Percentiles rank a stretch among this genome's conserved stretches.
Conservation (phyloP, 1,139 yeast species). For the Yamadazyma triangularis region DNA sequence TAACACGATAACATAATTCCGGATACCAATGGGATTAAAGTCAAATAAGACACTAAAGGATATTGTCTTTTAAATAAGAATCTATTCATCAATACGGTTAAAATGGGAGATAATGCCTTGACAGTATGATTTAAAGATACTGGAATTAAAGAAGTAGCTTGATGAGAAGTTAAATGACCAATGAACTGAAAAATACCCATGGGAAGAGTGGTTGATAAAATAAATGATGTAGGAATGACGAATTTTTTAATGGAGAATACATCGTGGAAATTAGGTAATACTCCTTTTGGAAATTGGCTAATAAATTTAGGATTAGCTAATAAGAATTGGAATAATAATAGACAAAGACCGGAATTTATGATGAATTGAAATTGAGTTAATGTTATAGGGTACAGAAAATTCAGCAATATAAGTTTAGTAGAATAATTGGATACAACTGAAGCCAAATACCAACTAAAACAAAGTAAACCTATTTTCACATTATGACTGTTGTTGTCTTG, state of each 20-base stretch:
- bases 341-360: constrained; percentile 55
- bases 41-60: constrained; percentile 62
- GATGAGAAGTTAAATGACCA: constrained; percentile 87
- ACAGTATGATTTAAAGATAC: constrained; percentile 90
- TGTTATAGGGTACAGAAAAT: constrained; percentile 74
- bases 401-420: constrained; percentile 67
- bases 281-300: constrained; percentile 50
- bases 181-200: constrained; percentile 91
- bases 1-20: constrained; percentile 88
- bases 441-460: constrained; percentile 75
- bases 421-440: constrained; percentile 80
- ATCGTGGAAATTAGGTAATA: constrained; percentile 38
- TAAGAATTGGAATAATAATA: constrained; percentile 23
- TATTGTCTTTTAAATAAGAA: constrained; percentile 54
- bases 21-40: constrained; percentile 67
- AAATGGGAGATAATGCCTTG: constrained; percentile 82
- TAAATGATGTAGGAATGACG: constrained; percentile 49
- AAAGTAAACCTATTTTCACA: constrained; percentile 36
- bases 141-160: constrained; percentile 83
- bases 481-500: too few relatives aligned
- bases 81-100: constrained; percentile 80
- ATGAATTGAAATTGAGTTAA: constrained; percentile 82
- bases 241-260: constrained; percentile 23
- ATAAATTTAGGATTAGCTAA: constrained; percentile 17
- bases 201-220: constrained; percentile 71